Evolutionary conservation across 2,329 filamentous ascomycete species (phyloP).

Genomic region (Ophiostoma australiae): DNA sequence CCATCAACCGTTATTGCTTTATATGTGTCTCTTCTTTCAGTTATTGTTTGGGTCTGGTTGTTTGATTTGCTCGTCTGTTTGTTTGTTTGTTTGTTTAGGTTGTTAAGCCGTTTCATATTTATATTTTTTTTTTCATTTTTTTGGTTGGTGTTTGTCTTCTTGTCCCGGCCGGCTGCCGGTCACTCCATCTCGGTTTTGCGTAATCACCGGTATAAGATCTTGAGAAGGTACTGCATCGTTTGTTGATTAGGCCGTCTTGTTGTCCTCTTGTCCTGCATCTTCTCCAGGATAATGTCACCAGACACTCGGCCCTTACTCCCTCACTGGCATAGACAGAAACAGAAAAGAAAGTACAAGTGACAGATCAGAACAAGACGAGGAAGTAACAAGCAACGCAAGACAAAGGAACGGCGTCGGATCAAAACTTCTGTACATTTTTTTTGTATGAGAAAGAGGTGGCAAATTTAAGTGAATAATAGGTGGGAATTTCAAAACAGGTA

Average conservation of each 20-base stretch:
- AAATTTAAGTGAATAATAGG: conserved; percentile 7
- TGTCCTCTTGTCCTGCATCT: too few species aligned
- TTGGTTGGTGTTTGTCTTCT: background rate
- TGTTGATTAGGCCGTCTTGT: too few species aligned
- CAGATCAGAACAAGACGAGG: background rate
- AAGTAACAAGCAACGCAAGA: background rate
- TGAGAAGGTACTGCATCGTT: too few species aligned
- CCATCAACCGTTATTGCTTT: background rate
- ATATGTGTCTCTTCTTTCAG: background rate
- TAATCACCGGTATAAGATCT: too few species aligned
- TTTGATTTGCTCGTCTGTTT: background rate
- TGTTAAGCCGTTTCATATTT: background rate
- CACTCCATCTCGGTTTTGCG: background rate
- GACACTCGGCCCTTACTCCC: too few species aligned
- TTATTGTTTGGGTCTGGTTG: background rate
- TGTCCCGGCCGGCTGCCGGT: background rate
- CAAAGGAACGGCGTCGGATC: background rate
- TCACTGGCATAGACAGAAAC: background rate
- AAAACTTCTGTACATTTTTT: background rate
- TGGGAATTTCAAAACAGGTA: conserved; percentile 10
- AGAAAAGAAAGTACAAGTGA: background rate
- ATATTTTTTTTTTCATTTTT: background rate
- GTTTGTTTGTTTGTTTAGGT: background rate
- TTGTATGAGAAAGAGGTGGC: background rate
- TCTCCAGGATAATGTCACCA: too few species aligned